Evolutionary conservation across 495 filamentous ascomycete genomes (phyloP).

Genomic region (Letharia lupina): DNA sequence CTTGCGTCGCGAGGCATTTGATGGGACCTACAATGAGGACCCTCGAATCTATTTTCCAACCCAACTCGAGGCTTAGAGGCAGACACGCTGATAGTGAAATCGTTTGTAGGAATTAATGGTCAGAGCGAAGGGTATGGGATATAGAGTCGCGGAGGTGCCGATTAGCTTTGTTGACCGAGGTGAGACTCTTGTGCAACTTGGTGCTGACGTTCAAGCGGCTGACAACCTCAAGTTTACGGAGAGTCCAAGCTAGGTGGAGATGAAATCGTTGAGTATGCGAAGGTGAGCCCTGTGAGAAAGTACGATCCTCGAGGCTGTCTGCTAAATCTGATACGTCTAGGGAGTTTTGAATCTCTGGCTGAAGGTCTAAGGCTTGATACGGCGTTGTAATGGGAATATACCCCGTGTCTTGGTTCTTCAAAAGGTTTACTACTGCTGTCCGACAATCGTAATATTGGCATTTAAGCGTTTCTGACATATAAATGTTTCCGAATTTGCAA

Average conservation of each 20-base stretch:
- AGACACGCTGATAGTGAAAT: not conserved
- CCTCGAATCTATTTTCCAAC: not conserved
- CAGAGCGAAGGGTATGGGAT: constrained; percentile 86
- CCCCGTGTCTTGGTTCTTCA: not conserved
- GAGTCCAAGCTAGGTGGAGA: constrained; percentile 90
- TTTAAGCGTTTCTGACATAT: not conserved
- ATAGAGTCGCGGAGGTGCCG: constrained; percentile 82
- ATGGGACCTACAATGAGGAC: not conserved
- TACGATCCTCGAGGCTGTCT: not conserved
- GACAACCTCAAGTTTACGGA: constrained; percentile 57
- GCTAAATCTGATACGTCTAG: constrained; percentile 5
- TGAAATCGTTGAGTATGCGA: constrained; percentile 97
- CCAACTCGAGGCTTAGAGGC: not conserved
- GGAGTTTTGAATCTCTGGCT: constrained; percentile 85
- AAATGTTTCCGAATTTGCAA: not conserved
- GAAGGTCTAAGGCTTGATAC: constrained; percentile 50
- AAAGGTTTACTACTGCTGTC: not conserved
- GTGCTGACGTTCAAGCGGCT: not conserved
- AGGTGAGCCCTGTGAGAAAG: constrained; percentile 31
- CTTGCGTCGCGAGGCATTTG: not conserved
- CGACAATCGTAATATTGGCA: not conserved
- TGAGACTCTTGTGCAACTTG: not conserved
- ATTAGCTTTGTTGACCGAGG: constrained; percentile 87
- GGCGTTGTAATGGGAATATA: constrained; percentile 10
- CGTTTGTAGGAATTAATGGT: constrained; percentile 65